phyloP scores from a whole-genome alignment of 345 rosid genomes.

The Moricandia moricandioides region DNA sequence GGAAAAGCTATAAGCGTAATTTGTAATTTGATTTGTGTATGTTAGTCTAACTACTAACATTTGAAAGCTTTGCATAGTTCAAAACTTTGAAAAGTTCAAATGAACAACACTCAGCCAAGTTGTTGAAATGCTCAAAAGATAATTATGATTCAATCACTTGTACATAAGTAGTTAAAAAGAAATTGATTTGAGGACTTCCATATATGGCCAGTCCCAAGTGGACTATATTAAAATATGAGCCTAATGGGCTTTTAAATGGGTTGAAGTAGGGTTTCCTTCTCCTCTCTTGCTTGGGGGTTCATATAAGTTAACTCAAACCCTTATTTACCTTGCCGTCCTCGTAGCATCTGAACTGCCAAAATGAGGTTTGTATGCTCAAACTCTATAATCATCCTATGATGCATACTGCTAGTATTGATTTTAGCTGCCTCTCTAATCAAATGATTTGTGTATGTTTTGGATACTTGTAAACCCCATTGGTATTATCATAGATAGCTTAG shows the following conservation, averaged over 20 bases:
- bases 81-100: not conserved
- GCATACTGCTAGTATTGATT: not conserved
- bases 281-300: not conserved
- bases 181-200: not conserved
- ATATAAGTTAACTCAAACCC: not conserved
- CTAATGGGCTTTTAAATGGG: too few species aligned
- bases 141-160: not conserved
- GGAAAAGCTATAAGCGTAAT: not conserved
- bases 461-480: too few species aligned
- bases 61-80: not conserved
- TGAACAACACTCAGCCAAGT: not conserved
- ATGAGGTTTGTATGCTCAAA: conserved; percentile 32
- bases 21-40: not conserved
- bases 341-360: not conserved
- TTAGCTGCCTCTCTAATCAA: not conserved
- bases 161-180: not conserved
- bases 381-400: not conserved
- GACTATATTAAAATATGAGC: not conserved
- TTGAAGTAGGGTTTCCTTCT: conserved; percentile 13
- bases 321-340: not conserved
- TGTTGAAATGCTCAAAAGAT: not conserved
- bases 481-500: not conserved
- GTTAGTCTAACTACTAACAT: not conserved
- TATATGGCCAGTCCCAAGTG: not conserved
- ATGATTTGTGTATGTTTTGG: not conserved